A percentile compares a stretch with the other conserved stretches of the same genome.
These are phyloP conservation scores for Melampsora larici-populina DNA, from an alignment of 1,284 basidiomycete genomes.

Conservation along the genomic window DNA sequence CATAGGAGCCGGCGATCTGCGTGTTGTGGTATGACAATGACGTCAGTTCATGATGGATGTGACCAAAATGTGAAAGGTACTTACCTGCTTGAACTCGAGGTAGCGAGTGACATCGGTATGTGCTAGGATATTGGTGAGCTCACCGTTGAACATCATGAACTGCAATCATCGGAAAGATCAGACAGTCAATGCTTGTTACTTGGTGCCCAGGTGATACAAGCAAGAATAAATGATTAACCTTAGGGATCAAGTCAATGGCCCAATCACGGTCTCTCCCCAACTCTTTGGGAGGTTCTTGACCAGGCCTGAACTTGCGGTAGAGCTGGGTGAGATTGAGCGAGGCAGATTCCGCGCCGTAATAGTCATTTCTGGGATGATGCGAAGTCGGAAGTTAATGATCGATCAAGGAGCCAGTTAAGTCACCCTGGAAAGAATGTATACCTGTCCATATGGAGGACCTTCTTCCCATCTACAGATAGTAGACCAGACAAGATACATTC, in stretches of 20 bases:
- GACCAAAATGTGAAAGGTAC: not conserved
- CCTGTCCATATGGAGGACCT: slow-evolving; percentile 97
- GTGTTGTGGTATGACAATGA: not conserved
- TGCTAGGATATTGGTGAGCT: slow-evolving; percentile 95
- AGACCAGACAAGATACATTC: slow-evolving; percentile 97
- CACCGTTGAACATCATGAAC: slow-evolving; percentile 97
- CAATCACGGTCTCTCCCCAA: slow-evolving; percentile 93
- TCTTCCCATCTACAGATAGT: slow-evolving; percentile 97
- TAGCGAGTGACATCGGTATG: slow-evolving; percentile 99
- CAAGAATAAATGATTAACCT: slow-evolving; percentile 46
- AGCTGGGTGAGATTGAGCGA: slow-evolving; percentile 97
- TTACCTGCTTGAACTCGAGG: slow-evolving; percentile 92
- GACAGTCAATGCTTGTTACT: not conserved
- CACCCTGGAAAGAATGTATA: slow-evolving; percentile 21
- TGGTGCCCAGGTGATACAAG: not conserved
- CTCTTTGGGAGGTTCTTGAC: slow-evolving; percentile 58
- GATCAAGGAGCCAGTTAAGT: not conserved
- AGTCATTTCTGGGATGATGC: slow-evolving; percentile 69
- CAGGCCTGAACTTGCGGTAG: slow-evolving; percentile 84
- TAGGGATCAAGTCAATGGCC: slow-evolving; percentile 79
- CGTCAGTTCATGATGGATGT: not conserved
- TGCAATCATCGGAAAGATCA: slow-evolving; percentile 56
- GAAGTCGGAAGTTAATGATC: not conserved
- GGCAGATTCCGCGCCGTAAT: slow-evolving; percentile 97
- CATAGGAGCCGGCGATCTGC: slow-evolving; percentile 87